Evolutionary conservation across 2,329 filamentous ascomycete species (phyloP).

Genomic region (Hypoxylon sp.): DNA sequence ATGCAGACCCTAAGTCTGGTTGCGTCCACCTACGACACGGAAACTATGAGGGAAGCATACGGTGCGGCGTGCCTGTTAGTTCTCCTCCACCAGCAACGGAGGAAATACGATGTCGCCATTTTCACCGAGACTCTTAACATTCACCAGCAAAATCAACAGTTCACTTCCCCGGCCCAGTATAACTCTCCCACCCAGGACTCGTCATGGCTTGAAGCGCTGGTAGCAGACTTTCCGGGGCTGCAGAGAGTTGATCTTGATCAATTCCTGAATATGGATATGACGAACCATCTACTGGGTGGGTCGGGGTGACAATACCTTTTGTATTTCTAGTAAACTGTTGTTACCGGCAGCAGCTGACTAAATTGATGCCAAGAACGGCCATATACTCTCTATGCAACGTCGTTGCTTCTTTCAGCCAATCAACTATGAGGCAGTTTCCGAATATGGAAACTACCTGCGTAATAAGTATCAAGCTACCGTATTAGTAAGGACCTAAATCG

Average conservation of each 20-base stretch:
- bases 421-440: neutral
- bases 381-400: neutral
- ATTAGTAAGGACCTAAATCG: neutral
- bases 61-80: conserved; percentile 1
- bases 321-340: neutral
- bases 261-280: conserved; percentile 10
- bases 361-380: neutral
- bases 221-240: conserved; percentile 2
- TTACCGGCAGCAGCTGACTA: neutral
- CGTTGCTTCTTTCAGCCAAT: neutral
- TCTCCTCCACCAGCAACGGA: conserved; percentile 6
- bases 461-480: neutral
- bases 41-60: conserved; percentile 4
- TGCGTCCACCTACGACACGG: conserved; percentile 1
- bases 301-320: neutral
- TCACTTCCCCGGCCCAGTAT: neutral
- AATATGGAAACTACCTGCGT: neutral
- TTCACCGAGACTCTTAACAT: neutral
- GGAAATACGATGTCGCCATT: neutral
- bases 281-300: conserved; percentile 3
- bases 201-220: conserved; percentile 10
- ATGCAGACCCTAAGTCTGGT: conserved; percentile 6
- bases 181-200: neutral
- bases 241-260: conserved; percentile 5
- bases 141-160: neutral